These are phyloP conservation scores for Novymonas esmeraldas DNA, from an alignment of 208 protist genomes.

Conservation along the genomic window DNA sequence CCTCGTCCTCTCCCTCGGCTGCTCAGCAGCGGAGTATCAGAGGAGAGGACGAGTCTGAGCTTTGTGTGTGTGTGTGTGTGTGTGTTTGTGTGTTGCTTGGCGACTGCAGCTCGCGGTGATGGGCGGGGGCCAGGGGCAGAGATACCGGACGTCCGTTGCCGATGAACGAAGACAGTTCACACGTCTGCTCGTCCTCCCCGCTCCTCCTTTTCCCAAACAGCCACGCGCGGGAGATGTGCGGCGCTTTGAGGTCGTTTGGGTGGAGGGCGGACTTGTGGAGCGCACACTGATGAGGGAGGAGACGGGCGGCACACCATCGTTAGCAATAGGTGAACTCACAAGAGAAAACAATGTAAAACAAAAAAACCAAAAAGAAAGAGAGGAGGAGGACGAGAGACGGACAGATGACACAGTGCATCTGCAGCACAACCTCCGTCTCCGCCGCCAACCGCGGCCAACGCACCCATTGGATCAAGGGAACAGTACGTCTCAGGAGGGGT, in stretches of 20 bases:
- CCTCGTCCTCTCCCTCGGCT: too few species aligned
- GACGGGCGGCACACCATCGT: neutral
- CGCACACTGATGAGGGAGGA: neutral
- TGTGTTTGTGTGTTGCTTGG: too few species aligned
- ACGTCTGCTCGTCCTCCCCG: neutral
- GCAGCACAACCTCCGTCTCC: too few species aligned
- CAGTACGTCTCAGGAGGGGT: neutral
- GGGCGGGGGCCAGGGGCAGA: too few species aligned
- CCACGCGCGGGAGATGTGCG: neutral
- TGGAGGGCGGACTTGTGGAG: too few species aligned
- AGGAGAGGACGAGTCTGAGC: too few species aligned
- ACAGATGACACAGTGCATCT: neutral
- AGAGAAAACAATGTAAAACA: constrained; percentile 5
- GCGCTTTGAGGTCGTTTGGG: too few species aligned
- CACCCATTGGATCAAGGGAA: neutral
- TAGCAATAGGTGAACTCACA: neutral
- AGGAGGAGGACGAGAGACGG: neutral
- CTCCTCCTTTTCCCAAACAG: neutral
- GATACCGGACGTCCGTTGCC: too few species aligned
- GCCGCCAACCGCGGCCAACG: neutral
- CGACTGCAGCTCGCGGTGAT: too few species aligned
- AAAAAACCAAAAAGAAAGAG: constrained; percentile 15
- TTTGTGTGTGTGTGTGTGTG: too few species aligned
- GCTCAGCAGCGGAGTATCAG: too few species aligned
- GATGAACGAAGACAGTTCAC: too few species aligned